Evolutionary conservation across 768 basidiomycete genomes (phyloP).

Genomic region (Rhizopogon vesiculosus): DNA sequence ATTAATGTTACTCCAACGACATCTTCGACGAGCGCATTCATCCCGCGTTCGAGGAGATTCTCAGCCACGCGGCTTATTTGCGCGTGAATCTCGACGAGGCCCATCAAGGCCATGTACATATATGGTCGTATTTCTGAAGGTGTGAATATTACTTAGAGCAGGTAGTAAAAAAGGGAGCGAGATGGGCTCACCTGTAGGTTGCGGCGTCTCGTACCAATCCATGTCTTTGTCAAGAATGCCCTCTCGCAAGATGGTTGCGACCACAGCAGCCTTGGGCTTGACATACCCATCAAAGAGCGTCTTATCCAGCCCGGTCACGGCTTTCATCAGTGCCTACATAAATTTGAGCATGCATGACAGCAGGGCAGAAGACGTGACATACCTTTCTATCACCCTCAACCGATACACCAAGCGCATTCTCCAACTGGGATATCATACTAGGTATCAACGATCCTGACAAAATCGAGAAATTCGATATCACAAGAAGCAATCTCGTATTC

Average conservation of each 20-base stretch:
- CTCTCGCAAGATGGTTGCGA: slow-evolving; percentile 62
- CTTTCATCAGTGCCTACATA: slow-evolving; percentile 63
- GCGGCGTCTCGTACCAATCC: slow-evolving; percentile 93
- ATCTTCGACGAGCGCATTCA: slow-evolving; percentile 77
- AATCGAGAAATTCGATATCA: slow-evolving; percentile 84
- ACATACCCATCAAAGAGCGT: slow-evolving; percentile 86
- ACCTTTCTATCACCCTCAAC: slow-evolving; percentile 74
- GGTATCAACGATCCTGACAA: slow-evolving; percentile 70
- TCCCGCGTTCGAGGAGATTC: slow-evolving; percentile 73
- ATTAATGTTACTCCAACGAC: slow-evolving; percentile 78
- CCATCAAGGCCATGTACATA: slow-evolving; percentile 85
- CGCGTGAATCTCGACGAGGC: slow-evolving; percentile 88
- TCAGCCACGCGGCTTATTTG: slow-evolving; percentile 82
- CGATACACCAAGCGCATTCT: slow-evolving; percentile 66
- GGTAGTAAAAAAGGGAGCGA: background rate
- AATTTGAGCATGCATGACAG: background rate
- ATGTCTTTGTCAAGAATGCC: slow-evolving; percentile 79
- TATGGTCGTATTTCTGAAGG: slow-evolving; percentile 85
- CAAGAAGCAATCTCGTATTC: slow-evolving; percentile 85
- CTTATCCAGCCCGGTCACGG: slow-evolving; percentile 81
- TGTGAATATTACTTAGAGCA: slow-evolving; percentile 3
- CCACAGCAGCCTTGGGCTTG: slow-evolving; percentile 70
- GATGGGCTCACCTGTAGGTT: slow-evolving; percentile 70
- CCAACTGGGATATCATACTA: slow-evolving; percentile 74
- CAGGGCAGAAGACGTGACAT: slow-evolving; percentile 13